Conservation (phyloP, 2,329 filamentous ascomycete species). For the Elsinoe arachidis region DNA sequence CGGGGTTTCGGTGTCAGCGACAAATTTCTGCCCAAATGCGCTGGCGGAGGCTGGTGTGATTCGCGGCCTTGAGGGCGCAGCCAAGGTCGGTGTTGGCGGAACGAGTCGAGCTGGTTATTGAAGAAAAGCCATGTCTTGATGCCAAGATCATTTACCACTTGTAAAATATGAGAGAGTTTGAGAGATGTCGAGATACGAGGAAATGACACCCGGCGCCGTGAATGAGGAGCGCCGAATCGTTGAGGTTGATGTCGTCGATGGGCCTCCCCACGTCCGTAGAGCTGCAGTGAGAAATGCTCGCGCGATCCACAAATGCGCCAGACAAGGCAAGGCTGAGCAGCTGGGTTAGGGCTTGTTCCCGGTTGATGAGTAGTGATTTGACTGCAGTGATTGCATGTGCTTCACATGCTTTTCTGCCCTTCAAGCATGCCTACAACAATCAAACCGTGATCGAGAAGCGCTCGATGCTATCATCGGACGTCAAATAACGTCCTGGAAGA, state of each 20-base stretch:
- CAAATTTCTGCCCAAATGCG: neutral
- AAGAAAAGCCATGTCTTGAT: conserved; percentile 2
- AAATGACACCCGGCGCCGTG: neutral
- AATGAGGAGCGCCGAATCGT: neutral
- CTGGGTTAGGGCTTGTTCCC: neutral
- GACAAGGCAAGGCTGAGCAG: neutral
- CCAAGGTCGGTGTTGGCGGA: neutral
- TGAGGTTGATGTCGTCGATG: no score
- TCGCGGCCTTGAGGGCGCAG: neutral
- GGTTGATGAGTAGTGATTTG: neutral
- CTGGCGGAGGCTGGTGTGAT: neutral
- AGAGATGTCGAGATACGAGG: neutral
- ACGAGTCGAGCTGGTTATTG: neutral
- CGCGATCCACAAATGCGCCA: neutral
- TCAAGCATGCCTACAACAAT: neutral
- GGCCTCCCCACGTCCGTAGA: neutral
- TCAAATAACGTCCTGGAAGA: no score
- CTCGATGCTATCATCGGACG: no score
- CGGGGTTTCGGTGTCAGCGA: neutral
- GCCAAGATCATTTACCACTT: neutral
- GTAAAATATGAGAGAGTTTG: neutral
- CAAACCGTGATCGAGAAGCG: no score
- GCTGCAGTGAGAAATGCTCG: neutral
- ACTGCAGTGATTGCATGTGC: neutral
- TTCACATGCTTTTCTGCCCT: neutral